Evolutionary conservation across 148 eudicot genomes (phyloP), one percentile per base, ranked within the genome.

Genomic region (Spergularia bocconei): DNA sequence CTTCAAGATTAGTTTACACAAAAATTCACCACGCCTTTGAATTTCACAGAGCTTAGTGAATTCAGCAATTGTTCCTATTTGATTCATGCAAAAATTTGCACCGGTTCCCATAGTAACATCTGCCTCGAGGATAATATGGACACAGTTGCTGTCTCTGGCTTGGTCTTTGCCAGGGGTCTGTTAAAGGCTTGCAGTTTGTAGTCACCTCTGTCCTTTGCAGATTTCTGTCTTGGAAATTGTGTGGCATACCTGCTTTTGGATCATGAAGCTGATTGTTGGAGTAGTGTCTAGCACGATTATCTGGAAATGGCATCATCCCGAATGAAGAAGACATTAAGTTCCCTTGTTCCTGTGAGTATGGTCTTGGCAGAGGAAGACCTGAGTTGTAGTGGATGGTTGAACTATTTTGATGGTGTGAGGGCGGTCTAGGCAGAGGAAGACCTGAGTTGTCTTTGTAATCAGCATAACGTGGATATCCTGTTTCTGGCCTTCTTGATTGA

Each of bases 81-180:
- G 41, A 17, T 70, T 59, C 83, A 71, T 80, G 79, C 79, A 71
- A 48, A 50, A 80, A 80, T 72, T 76, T 80, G 73, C 83, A 80
- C 44, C 13, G 60, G 47, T 48, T 71, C 1, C 83, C 83, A n/a
- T 75, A 75, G 69, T 64, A 12, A 38, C 79, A 80, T 36, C 74
- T 56, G 72, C 83, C 83, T 76, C 11, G 79, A 71, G 58, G 79
- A 53, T 80, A 76, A 72, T 57, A 23, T 38, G 57, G 79, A 66
- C 83, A 80, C 9, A 66, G 21, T 12, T 76, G 38, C 61, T 71
- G 71, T 36, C 20, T 29, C 33, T 38, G 36, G 23, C 61, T 15
- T 1, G 69, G 74, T 50, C 59, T 50, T 36, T 69, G 62, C 52
- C 23, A 33, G 8, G 36, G 69, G 14, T 51, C 62, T 16, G 57